Base-by-base conservation (phyloP, 2,329 filamentous ascomycete genomes). In the Harringtonia aguacate region DNA sequence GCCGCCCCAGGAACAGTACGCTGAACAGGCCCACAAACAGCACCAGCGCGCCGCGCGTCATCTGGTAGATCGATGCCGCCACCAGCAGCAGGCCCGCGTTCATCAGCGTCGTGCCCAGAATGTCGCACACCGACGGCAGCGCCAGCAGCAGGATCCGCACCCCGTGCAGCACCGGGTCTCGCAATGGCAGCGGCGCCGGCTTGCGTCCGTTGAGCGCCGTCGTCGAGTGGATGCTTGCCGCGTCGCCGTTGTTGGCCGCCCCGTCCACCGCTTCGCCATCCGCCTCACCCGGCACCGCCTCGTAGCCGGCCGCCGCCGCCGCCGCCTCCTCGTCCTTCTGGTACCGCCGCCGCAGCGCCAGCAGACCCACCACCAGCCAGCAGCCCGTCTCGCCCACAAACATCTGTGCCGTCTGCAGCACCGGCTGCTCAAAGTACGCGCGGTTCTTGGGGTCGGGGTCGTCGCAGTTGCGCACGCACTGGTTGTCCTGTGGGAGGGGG, bases 341-440 rank as follows among this genome's bases (percentile, higher is more conserved):
- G 54, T 75, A 75, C 50, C 73, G 75, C 39, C 72, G 70, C 62
- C 84, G 85, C 3, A 90, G 64, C 20, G 75, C 70, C 58, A 84
- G 80, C 40, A 75, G 56, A 20, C 83, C 79, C 36, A 97, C 75
- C 43, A 98, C 86, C 14, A 97, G 73, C 89, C 90, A 98, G 69
- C 88, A 94, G 50, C 88, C 90, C 74, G 86, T 84, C 63, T 98
- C 92, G 45, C 92, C 92, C 49, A 95, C 75, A 61, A 98, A 98
- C 92, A 98, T 98, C 63, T 97, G 92, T 1, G 87, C 79, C 50
- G 92, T 97, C 62, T 98, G 92, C 44, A 97, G 79, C 42, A 98
- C 89, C 17, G 92, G 92, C 61, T 97, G 90, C 62, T 95, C 87
- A 65, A 98, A 97, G 54, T 77, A 75, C 50, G 75, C 68, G 43